A percentile compares a stretch with the other conserved stretches of the same genome.
phyloP scores from a whole-genome alignment of 2,329 filamentous ascomycete genomes.

The Zasmidium angulare region DNA sequence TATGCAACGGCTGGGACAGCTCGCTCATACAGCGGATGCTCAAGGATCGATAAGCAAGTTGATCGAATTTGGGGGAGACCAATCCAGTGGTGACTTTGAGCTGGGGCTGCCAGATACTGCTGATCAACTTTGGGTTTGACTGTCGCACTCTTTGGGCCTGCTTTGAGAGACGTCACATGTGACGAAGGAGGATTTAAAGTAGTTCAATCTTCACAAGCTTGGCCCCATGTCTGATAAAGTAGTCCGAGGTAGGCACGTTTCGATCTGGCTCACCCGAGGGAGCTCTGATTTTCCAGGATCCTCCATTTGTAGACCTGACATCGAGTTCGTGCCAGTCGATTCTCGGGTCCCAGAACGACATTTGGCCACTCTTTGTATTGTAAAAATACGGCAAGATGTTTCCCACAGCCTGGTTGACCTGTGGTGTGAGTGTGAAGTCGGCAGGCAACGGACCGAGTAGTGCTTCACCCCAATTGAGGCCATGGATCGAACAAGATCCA shows the following conservation, averaged over 20 bases:
- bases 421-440: not conserved
- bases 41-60: not conserved
- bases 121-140: not conserved
- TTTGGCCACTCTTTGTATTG: not conserved
- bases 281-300: conserved; percentile 5
- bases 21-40: not conserved
- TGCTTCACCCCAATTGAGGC: conserved; percentile 12
- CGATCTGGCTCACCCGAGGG: conserved; percentile 7
- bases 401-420: not conserved
- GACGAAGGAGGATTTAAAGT: not conserved
- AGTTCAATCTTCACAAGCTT: conserved; percentile 7
- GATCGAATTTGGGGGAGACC: not conserved
- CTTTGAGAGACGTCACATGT: not conserved
- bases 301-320: not conserved
- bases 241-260: conserved; percentile 7
- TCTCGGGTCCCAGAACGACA: conserved; percentile 13
- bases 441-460: conserved; percentile 11
- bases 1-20: not conserved
- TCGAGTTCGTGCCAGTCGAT: conserved; percentile 7
- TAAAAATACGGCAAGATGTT: conserved; percentile 1
- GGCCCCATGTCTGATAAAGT: not conserved
- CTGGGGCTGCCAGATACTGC: not conserved
- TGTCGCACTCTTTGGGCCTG: not conserved
- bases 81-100: not conserved
- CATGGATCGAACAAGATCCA: conserved; percentile 9